Evolutionary conservation across 2,329 filamentous ascomycete species (phyloP), one percentile per base, ranked within the genome.

Genomic region (Aureobasidium melanogenum): DNA sequence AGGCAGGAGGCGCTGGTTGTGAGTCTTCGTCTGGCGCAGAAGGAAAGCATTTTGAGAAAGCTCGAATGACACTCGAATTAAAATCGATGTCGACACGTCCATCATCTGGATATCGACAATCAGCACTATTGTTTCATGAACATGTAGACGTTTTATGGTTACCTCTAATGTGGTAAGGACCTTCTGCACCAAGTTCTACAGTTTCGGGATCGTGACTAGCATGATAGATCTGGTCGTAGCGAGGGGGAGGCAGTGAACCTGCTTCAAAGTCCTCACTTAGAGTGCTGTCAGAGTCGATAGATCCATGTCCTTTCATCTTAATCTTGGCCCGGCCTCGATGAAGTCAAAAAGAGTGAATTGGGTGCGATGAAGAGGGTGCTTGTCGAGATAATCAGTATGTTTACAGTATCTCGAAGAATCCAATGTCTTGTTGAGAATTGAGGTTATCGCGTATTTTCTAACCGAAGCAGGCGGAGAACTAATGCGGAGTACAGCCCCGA

Each of bases 51-150:
- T 86, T 83, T 1, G 87, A 84, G 5, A 93, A 77, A 60, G 82
- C 82, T 57, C 80, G 76, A 66, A 81, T 85, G 66, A 84, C 86
- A 70, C 90, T 86, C 15, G 51, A 55, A 68, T 87, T 85, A 74
- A 94, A 89, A 64, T 85, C 86, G 75, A 94, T 91, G 69, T 91
- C 85, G 67, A 94, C 80, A 69, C 89, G 84, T 28, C 89, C 89
- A 75, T 92, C 87, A 63, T 83, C 88, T 55, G 32, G 2, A 10
- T 15, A 3, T 6, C 38, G 28, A 22, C 4, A 48, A 22, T 55
- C n/a, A 55, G 51, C 22, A 6, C 15, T 32, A 8, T 8, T 22
- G 2, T 2, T 48, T 2, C 8, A 19, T 30, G 28, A 12, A 32
- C 9, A 3, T 32, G 17, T 48, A 19, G 28, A 19, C 1, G 8